phyloP scores from a whole-genome alignment of 768 basidiomycete species.

The Mycena venus region DNA sequence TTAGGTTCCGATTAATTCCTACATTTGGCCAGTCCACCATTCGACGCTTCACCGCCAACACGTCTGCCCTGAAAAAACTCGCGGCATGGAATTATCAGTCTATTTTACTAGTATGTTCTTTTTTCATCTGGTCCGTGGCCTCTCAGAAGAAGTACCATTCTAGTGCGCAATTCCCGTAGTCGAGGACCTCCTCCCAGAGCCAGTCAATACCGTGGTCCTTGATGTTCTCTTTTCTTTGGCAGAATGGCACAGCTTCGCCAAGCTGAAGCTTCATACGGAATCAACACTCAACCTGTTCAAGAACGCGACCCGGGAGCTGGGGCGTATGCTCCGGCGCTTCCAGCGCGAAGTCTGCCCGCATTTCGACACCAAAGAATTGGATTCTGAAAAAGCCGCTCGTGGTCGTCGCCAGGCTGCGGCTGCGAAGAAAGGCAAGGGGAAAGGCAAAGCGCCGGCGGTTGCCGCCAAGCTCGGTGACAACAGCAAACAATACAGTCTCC shows the following conservation, averaged over 20 bases:
- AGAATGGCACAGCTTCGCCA: conserved; percentile 50
- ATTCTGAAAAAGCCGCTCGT: conserved; percentile 51
- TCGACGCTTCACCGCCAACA: conserved; percentile 34
- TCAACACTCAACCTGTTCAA: conserved; percentile 39
- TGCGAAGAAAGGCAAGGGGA: conserved; percentile 2
- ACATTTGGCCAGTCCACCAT: conserved; percentile 32
- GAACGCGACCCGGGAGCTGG: conserved; percentile 41
- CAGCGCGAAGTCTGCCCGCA: conserved; percentile 35
- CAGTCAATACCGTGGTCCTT: conserved; percentile 43
- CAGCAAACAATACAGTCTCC: conserved; percentile 43
- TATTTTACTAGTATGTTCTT: conserved; percentile 38
- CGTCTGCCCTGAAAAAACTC: conserved; percentile 36
- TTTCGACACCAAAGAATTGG: conserved; percentile 50
- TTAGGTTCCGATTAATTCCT: conserved; percentile 16
- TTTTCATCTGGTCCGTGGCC: too few species aligned
- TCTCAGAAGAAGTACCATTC: neutral
- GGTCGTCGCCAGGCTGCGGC: conserved; percentile 24
- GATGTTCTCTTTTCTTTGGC: conserved; percentile 49
- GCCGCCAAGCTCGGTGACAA: neutral
- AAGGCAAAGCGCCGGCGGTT: neutral
- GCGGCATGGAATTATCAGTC: conserved; percentile 45
- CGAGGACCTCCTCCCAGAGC: conserved; percentile 48
- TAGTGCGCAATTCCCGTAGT: conserved; percentile 54
- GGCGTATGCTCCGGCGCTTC: conserved; percentile 46
- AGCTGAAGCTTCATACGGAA: conserved; percentile 47